Evolutionary conservation across 768 basidiomycete species (phyloP), one percentile per base, ranked within the genome.

Genomic region (Cyathus striatus): DNA sequence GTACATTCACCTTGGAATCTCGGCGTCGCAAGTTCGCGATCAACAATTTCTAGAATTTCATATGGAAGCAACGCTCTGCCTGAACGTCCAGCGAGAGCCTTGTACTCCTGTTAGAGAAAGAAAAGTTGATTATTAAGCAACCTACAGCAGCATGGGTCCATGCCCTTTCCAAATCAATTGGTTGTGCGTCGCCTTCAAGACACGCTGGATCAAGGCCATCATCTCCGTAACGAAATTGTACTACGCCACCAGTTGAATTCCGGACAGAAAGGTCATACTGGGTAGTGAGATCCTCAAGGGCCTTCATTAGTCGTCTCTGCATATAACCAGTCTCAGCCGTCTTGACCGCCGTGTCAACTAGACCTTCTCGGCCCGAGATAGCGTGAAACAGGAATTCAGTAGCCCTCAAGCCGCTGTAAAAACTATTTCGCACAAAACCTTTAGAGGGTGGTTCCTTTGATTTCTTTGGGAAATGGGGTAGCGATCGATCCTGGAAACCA

Each of bases 251-350:
- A 0, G 79, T 79, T 2, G 93, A 94, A 62, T 94, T 98, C 23
- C 96, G 79, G 18, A 99, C 95, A 6, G 92, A 92, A 18, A 92
- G 66, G 63, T 99, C 96, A 59, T 99, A 99, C 44, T 95, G 91
- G 0, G 90, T 91, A 2, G 90, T 92, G 26, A 99, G 69, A 67
- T 99, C 96, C 59, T 99, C 96, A 51, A 99, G 65, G 2, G 95
- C 95, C 61, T 99, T 99, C 96, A 99, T 98, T 48, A 99, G 64
- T 44, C 96, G 89, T 39, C 96, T 82, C 57, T 95, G 92, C 95
- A 99, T 99, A 68, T 99, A 99, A 32, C 96, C 96, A 1, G 96
- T 99, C 64, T 99, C 96, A 12, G 96, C 96, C 0, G 96, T 99
- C 68, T 99, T 99, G 65, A 99, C 96, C 20, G 96, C 96, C 0